Evolutionary conservation across 148 eudicot species (phyloP).

Genomic region (Rhododendron mucronatum): DNA sequence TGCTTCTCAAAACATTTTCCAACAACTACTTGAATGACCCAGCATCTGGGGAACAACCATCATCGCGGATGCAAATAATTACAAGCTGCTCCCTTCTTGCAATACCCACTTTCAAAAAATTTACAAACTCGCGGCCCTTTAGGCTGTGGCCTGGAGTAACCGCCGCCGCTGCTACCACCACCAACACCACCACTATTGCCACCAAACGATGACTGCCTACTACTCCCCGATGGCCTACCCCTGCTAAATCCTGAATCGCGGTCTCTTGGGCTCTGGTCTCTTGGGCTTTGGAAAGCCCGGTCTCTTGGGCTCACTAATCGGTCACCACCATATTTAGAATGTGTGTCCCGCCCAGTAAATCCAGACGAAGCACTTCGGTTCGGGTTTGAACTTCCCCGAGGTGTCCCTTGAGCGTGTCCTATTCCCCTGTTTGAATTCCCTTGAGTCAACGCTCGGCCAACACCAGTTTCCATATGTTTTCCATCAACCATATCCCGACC

Average conservation of each 20-base stretch:
- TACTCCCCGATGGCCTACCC: slow-evolving; percentile 50
- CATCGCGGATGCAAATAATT: slow-evolving; percentile 66
- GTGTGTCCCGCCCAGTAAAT: slow-evolving; percentile 27
- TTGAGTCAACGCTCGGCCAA: slow-evolving; percentile 35
- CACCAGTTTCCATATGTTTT: slow-evolving; percentile 16
- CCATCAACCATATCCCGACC: slow-evolving; percentile 13
- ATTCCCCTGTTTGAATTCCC: slow-evolving; percentile 36
- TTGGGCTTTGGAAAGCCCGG: slow-evolving; percentile 31
- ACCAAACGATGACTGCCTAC: slow-evolving; percentile 48
- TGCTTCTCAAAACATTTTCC: slow-evolving; percentile 22
- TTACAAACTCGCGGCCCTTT: slow-evolving; percentile 78
- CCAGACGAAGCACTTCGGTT: slow-evolving; percentile 24
- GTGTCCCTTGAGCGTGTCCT: slow-evolving; percentile 28
- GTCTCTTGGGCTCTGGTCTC: slow-evolving; percentile 39
- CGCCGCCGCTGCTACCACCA: slow-evolving; percentile 28
- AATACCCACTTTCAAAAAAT: slow-evolving; percentile 66
- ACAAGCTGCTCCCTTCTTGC: slow-evolving; percentile 76
- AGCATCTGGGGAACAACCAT: slow-evolving; percentile 14
- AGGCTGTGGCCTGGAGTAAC: slow-evolving; percentile 43
- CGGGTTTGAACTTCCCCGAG: slow-evolving; percentile 22
- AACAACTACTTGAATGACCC: slow-evolving; percentile 29
- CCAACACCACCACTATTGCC: slow-evolving; percentile 19
- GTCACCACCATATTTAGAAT: slow-evolving; percentile 31
- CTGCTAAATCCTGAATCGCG: slow-evolving; percentile 21
- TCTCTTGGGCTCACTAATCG: slow-evolving; percentile 54